phyloP scores from a whole-genome alignment of 352 stramenopile genomes.

The Phytophthora ramorum region DNA sequence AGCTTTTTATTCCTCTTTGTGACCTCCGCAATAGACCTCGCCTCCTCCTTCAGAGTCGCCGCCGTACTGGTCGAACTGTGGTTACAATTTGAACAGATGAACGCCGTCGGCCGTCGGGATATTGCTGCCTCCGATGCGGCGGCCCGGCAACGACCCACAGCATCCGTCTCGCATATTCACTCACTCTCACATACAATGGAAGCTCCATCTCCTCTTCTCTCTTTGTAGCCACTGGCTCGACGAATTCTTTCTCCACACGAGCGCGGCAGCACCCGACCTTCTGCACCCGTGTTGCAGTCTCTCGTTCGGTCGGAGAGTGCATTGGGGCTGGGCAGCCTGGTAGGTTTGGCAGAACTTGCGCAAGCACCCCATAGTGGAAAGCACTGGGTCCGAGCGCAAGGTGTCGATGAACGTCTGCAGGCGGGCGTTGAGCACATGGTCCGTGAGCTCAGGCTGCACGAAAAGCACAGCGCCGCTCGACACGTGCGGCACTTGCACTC shows the following conservation, averaged over 20 bases:
- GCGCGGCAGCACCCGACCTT: neutral
- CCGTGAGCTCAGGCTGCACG: too few relatives aligned
- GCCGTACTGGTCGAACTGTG: conserved; percentile 8
- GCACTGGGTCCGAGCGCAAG: conserved; percentile 49
- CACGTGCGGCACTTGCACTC: too few relatives aligned
- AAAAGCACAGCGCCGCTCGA: too few relatives aligned
- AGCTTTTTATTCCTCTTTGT: too few relatives aligned
- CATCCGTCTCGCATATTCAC: too few relatives aligned
- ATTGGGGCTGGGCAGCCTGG: conserved; percentile 30
- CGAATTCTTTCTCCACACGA: conserved; percentile 37
- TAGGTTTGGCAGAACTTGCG: conserved; percentile 85
- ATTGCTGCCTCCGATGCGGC: too few relatives aligned
- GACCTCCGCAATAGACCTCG: neutral
- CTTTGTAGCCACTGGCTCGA: conserved; percentile 2
- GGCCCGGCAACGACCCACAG: too few relatives aligned
- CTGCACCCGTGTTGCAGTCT: conserved; percentile 15
- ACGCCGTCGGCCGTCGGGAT: too few relatives aligned
- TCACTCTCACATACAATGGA: too few relatives aligned
- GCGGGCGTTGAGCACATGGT: conserved; percentile 71
- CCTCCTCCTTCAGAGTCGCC: conserved; percentile 4
- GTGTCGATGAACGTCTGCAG: conserved; percentile 74
- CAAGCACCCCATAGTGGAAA: conserved; percentile 55
- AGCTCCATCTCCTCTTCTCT: conserved; percentile 15
- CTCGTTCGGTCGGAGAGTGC: conserved; percentile 40
- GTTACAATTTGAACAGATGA: conserved; percentile 23